Percentiles rank a stretch among this genome's conserved stretches.
These are phyloP conservation scores for Colletotrichum orbiculare DNA, from an alignment of 2,329 filamentous ascomycete species.

Conservation along the genomic window DNA sequence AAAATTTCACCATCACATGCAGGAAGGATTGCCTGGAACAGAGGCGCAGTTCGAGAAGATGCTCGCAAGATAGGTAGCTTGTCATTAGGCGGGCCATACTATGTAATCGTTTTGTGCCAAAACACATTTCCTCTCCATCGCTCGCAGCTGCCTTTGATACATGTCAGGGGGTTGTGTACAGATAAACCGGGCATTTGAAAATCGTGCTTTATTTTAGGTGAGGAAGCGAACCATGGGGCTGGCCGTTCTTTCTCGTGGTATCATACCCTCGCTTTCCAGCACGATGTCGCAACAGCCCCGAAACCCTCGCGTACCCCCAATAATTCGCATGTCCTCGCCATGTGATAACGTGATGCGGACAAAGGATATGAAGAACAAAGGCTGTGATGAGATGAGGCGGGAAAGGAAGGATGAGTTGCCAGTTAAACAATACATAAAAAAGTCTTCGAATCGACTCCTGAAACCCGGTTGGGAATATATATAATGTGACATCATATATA, in stretches of 20 bases:
- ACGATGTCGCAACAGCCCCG: conserved; percentile 11
- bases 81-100: too few species aligned
- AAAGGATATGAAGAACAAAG: conserved; percentile 4
- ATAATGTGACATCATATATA: conserved; percentile 42
- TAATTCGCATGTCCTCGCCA: background rate
- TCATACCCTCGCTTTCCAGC: conserved; percentile 21
- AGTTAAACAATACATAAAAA: conserved; percentile 36
- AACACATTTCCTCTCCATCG: too few species aligned
- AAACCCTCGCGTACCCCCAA: background rate
- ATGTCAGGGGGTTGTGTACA: conserved; percentile 4
- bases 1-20: too few species aligned
- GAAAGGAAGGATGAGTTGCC: conserved; percentile 22
- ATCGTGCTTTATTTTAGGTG: conserved; percentile 29
- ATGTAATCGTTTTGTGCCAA: too few species aligned
- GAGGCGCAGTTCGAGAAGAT: too few species aligned
- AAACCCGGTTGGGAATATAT: conserved; percentile 40
- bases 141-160: background rate
- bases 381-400: conserved; percentile 5
- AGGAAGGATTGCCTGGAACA: too few species aligned
- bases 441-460: conserved; percentile 33
- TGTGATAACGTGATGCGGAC: conserved; percentile 13
- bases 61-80: too few species aligned
- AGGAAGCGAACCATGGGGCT: conserved; percentile 3
- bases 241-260: conserved; percentile 27
- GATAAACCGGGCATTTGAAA: background rate